A percentile compares a stretch with the other conserved stretches of the same genome.
Evolutionary conservation across 306 rosid genomes (phyloP).

Genomic region (Cotoneaster glaucophyllus): DNA sequence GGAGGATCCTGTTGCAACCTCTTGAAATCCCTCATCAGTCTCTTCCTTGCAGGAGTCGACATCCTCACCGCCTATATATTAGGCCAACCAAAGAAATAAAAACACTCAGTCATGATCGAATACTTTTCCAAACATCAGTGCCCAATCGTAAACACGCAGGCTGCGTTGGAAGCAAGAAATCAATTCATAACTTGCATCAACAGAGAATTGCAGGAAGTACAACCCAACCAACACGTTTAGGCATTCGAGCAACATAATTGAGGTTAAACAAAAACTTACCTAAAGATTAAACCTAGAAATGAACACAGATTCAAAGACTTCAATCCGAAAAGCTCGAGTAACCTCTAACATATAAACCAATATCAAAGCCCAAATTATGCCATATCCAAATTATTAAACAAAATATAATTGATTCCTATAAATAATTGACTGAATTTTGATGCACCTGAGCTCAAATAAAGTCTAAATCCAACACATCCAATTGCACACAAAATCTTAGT

Average conservation of each 20-base stretch:
- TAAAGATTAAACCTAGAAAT: background rate
- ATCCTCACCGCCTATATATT: slow-evolving; percentile 62
- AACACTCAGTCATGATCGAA: slow-evolving; percentile 1
- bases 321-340: slow-evolving; percentile 1
- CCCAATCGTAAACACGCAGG: background rate
- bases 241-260: background rate
- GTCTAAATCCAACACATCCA: background rate
- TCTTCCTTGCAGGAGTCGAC: slow-evolving; percentile 90
- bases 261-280: background rate
- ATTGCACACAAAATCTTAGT: background rate
- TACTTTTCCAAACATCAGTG: background rate
- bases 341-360: slow-evolving; percentile 5
- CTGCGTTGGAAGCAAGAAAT: background rate
- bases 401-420: background rate
- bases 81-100: slow-evolving; percentile 6
- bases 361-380: background rate
- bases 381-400: background rate
- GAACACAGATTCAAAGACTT: background rate
- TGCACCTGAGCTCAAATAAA: slow-evolving; percentile 1
- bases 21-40: slow-evolving; percentile 93
- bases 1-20: slow-evolving; percentile 94
- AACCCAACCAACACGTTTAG: background rate
- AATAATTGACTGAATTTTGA: background rate
- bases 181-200: background rate
- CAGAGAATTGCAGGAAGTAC: background rate